Evolutionary conservation across 2,329 filamentous ascomycete species (phyloP), one percentile per base, ranked within the genome.

Genomic region (Magnaporthales sp.): DNA sequence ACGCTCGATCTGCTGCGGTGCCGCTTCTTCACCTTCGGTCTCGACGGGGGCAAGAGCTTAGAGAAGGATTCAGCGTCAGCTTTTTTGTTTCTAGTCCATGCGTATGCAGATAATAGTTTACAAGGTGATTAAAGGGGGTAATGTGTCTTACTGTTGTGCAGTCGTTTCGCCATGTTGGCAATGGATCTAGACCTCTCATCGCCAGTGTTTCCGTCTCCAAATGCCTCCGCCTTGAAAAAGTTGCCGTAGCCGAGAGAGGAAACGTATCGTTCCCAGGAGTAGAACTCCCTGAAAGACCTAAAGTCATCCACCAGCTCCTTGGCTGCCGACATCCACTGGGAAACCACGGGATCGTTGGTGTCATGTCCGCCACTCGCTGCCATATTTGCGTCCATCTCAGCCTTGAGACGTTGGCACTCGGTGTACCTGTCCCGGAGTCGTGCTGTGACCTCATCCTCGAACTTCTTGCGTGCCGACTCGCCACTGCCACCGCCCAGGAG

Each of bases 231-330:
- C 38, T 77, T 73, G 65, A 80, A 76, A 62, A 74, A 73, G 9
- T 71, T 71, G 29, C 71, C 72, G 68, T 75, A 76, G 0, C 86
- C 81, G 69, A 87, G 76, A 72, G 87, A 87, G 67, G 81, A 80
- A 63, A 88, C 78, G 70, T 88, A 88, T 73, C 86, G 88, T 67
- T 89, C 87, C 86, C 86, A 89, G 1, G 85, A 83, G 70, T 88
- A 89, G 70, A 89, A 89, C 63, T 84, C 81, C 71, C 86, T 88
- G 69, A 86, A 83, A 0, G 84, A 85, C 68, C 86, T 80, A 72
- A 89, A 89, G 68, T 89, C 87, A 67, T 88, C 83, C 10, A 88
- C 81, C 8, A 90, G 80, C 65, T 84, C 81, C 72, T 81, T 81
- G 0, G 86, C 86, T 5, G 84, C 84, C 27, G 77, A 75, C 83